A percentile compares a stretch with the other conserved stretches of the same genome.
These are phyloP conservation scores for Cadophora luteo-olivacea DNA, from an alignment of 2,329 filamentous ascomycete genomes.

Conservation along the genomic window DNA sequence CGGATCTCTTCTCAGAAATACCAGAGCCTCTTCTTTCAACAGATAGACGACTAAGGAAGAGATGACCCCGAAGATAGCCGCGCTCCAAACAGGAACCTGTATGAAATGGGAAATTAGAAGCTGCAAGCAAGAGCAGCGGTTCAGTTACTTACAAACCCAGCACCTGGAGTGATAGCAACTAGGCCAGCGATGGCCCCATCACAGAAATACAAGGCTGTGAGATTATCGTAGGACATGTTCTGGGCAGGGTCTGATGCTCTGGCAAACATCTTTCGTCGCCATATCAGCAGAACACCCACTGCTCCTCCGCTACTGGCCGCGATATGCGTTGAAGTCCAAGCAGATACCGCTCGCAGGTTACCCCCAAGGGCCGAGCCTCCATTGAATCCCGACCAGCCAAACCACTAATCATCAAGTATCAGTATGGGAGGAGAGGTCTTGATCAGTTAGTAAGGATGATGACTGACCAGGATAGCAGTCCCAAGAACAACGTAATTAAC, in stretches of 20 bases:
- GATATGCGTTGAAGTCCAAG: slow-evolving; percentile 82
- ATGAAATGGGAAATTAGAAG: too few relatives aligned
- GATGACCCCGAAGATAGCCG: slow-evolving; percentile 76
- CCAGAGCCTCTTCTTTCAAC: slow-evolving; percentile 86
- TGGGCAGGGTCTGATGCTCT: background rate
- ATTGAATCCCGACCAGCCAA: slow-evolving; percentile 95
- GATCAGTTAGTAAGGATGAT: too few relatives aligned
- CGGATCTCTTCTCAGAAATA: slow-evolving; percentile 79
- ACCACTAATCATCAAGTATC: slow-evolving; percentile 58
- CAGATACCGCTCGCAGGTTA: slow-evolving; percentile 84
- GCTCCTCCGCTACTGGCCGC: slow-evolving; percentile 82
- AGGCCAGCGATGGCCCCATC: slow-evolving; percentile 85
- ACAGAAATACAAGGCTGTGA: slow-evolving; percentile 71
- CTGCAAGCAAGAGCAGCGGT: background rate
- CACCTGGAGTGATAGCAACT: slow-evolving; percentile 85
- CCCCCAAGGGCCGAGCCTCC: slow-evolving; percentile 80
- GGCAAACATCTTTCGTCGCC: slow-evolving; percentile 14
- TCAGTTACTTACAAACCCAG: slow-evolving; percentile 68
- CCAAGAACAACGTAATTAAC: slow-evolving; percentile 89
- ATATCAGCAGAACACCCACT: slow-evolving; percentile 85
- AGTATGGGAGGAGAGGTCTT: too few relatives aligned
- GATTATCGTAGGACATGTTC: slow-evolving; percentile 78
- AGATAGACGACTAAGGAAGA: slow-evolving; percentile 83
- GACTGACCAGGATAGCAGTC: slow-evolving; percentile 73
- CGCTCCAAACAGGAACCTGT: slow-evolving; percentile 79